Evolutionary conservation across 768 basidiomycete species (phyloP), one percentile per base, ranked within the genome.

Genomic region (Panaeolus papilionaceus): DNA sequence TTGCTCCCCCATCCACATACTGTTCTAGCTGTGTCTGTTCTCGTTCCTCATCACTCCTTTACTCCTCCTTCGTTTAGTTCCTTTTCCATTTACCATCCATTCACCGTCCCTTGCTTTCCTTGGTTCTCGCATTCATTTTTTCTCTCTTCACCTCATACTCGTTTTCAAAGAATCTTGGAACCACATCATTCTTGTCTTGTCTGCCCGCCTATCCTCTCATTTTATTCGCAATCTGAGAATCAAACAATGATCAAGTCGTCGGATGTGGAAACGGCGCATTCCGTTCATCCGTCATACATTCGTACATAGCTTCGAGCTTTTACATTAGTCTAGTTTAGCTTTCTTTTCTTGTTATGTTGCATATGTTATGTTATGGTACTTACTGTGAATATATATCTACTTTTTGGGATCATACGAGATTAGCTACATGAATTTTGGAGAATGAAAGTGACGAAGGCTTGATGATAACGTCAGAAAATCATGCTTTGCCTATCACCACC

Each of bases 311-410:
- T 58, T 33, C 5, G 3, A 5, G 33, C 33, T 33, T 23, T 23
- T 23, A 23, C 23, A 23, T 33, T 33, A 33, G 5, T 3, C 5
- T 33, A 33, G 33, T 33, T 33, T 33, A 33, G 33, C 33, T 33
- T 33, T 33, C 33, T 33, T 33, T 33, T 33, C 33, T 1, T 33
- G 33, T 33, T 33, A 33, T 33, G 5, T 33, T 33, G 33, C 33
- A 33, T 58, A 58, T 11, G 28, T 37, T 58, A 58, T 28, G 33
- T 58, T 37, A 37, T 58, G 54, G 33, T 58, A 58, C 54, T 58
- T 58, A 58, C 54, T 58, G 33, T 58, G 54, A 58, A 58, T 58
- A 58, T 37, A 58, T 58, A 49, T 49, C 20, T 44, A 44, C 42
- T 14, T 44, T 18, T 44, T 44, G 42, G 33, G 33, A 33, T 33